phyloP scores from a whole-genome alignment of 2,329 filamentous ascomycete genomes.

The Scytalidium lignicola region DNA sequence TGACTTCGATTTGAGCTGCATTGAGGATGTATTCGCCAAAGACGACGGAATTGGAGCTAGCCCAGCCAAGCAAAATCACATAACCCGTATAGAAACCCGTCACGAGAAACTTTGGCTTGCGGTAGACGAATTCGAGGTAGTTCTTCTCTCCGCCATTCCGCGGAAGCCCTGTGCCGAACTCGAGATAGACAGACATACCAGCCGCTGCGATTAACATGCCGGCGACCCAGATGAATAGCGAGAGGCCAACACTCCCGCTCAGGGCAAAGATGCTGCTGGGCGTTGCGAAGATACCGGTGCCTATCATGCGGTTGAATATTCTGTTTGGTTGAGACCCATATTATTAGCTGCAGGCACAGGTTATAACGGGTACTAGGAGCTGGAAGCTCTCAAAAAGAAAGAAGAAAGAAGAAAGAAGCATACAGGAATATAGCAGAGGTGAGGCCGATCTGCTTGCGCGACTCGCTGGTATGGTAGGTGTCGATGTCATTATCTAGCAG shows the following conservation, averaged over 20 bases:
- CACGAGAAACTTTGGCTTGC: slow-evolving; percentile 53
- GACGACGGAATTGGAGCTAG: slow-evolving; percentile 61
- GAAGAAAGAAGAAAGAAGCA: background rate
- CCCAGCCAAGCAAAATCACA: slow-evolving; percentile 60
- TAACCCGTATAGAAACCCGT: slow-evolving; percentile 58
- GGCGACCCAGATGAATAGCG: slow-evolving; percentile 58
- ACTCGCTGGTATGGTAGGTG: slow-evolving; percentile 11
- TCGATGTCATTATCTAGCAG: background rate
- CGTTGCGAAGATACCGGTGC: slow-evolving; percentile 63
- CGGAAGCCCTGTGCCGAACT: slow-evolving; percentile 61
- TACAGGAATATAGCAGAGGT: slow-evolving; percentile 48
- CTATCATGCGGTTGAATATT: slow-evolving; percentile 62
- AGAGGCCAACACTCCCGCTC: slow-evolving; percentile 56
- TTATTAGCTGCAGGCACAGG: no score
- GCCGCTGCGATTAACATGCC: slow-evolving; percentile 57
- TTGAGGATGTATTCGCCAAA: slow-evolving; percentile 68
- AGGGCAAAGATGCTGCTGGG: slow-evolving; percentile 52
- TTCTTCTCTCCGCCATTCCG: slow-evolving; percentile 63
- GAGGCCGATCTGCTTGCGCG: slow-evolving; percentile 48
- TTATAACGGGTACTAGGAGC: no score
- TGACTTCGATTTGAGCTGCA: slow-evolving; percentile 56
- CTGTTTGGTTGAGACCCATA: background rate
- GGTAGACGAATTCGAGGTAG: slow-evolving; percentile 61
- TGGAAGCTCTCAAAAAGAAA: no score
- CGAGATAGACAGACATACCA: slow-evolving; percentile 60